A percentile compares a stretch with the other conserved stretches of the same genome.
Evolutionary conservation across 345 rosid species (phyloP).

Genomic region (Mangifera indica): DNA sequence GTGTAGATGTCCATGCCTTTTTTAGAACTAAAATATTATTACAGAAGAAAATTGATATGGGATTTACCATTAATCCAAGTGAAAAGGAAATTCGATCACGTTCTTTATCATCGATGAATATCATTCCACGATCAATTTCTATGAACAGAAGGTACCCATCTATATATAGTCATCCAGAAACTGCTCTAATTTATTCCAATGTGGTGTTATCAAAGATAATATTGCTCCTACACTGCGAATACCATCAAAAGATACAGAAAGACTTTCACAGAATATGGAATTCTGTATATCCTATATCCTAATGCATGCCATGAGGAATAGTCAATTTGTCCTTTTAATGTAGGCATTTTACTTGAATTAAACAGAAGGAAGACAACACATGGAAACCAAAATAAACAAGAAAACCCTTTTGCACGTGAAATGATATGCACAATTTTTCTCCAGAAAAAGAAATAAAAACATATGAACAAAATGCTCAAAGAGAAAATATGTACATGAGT

Average conservation of each 20-base stretch:
- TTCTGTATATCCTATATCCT: neutral
- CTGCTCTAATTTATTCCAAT: neutral
- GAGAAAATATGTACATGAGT: neutral
- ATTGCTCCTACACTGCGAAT: neutral
- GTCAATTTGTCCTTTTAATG: neutral
- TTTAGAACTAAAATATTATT: neutral
- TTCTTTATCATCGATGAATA: neutral
- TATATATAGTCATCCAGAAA: neutral
- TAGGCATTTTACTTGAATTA: neutral
- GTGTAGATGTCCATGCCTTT: neutral
- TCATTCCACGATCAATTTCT: neutral
- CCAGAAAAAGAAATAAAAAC: neutral
- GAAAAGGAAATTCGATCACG: neutral
- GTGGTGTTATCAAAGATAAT: neutral
- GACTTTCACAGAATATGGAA: neutral
- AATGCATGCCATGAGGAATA: neutral
- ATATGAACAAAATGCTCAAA: neutral
- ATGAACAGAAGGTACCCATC: neutral
- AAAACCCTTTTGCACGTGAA: neutral
- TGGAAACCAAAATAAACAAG: neutral
- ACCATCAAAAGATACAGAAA: neutral
- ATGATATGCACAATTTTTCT: neutral
- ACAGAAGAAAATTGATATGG: neutral
- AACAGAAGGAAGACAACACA: neutral
- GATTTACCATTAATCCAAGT: neutral